Percentiles rank a stretch among this genome's conserved stretches.
These are phyloP conservation scores for Trichoderma koningiopsis DNA, from an alignment of 2,329 filamentous ascomycete genomes.

Conservation along the genomic window DNA sequence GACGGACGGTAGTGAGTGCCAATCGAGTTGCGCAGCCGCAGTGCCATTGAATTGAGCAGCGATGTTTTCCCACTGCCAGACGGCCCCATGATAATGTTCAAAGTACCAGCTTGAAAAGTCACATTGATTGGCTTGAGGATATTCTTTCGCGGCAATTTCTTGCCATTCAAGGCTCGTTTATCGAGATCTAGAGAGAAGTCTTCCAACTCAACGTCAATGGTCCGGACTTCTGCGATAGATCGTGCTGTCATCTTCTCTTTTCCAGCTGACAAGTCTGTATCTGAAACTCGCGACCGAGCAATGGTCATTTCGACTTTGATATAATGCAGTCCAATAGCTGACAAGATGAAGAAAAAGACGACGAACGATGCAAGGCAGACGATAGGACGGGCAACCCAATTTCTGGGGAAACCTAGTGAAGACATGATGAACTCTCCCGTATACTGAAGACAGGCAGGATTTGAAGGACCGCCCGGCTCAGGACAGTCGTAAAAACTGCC, in stretches of 20 bases:
- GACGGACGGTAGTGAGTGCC: conserved; percentile 62
- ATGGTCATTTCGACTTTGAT: conserved; percentile 70
- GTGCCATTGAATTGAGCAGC: conserved; percentile 71
- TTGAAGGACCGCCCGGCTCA: conserved; percentile 57
- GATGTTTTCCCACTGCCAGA: conserved; percentile 78
- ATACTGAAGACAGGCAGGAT: conserved; percentile 69
- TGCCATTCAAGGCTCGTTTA: conserved; percentile 58
- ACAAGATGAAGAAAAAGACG: conserved; percentile 62
- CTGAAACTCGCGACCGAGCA: conserved; percentile 60
- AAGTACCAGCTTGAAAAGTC: conserved; percentile 65
- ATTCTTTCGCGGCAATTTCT: conserved; percentile 54
- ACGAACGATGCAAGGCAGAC: conserved; percentile 63
- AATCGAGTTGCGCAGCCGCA: conserved; percentile 63
- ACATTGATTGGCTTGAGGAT: conserved; percentile 70
- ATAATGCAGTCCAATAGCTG: conserved; percentile 64
- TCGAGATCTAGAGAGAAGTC: conserved; percentile 65
- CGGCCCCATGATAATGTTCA: conserved; percentile 81
- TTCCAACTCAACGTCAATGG: conserved; percentile 66
- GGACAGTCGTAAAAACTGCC: conserved; percentile 75
- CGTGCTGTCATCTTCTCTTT: conserved; percentile 68
- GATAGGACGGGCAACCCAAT: conserved; percentile 70
- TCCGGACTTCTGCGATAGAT: conserved; percentile 55
- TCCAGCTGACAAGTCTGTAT: conserved; percentile 66
- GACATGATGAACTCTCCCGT: conserved; percentile 70
- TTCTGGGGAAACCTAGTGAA: conserved; percentile 65